phyloP scores from a whole-genome alignment of 225 moss, liverwort and hornwort species.

The Polytrichum commune region DNA sequence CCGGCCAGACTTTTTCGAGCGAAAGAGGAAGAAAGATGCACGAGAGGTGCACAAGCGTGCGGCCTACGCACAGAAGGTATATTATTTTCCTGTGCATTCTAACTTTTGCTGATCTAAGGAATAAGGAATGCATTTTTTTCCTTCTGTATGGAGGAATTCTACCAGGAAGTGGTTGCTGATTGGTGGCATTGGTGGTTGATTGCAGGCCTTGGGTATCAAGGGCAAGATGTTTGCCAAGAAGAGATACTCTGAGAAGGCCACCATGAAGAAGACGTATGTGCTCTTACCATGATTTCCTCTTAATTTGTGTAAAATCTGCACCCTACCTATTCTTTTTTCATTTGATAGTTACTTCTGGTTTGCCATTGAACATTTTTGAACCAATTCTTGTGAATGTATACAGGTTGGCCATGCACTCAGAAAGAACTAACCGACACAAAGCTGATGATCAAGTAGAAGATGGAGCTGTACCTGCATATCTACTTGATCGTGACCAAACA shows the following conservation, averaged over 20 bases:
- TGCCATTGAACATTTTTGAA: neutral
- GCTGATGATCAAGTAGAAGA: slow-evolving; percentile 95
- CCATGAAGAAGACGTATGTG: slow-evolving; percentile 93
- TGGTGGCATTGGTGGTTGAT: slow-evolving; percentile 6
- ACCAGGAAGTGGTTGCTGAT: neutral
- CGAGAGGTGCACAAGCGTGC: slow-evolving; percentile 91
- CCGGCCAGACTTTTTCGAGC: slow-evolving; percentile 87
- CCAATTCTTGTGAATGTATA: neutral
- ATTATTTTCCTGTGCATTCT: neutral
- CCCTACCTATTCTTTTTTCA: too few relatives aligned
- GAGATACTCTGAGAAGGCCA: slow-evolving; percentile 97
- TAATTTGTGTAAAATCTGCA: neutral
- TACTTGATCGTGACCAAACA: slow-evolving; percentile 93
- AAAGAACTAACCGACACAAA: slow-evolving; percentile 90
- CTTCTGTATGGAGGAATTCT: too few relatives aligned
- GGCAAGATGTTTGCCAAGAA: slow-evolving; percentile 98
- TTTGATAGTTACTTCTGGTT: too few relatives aligned
- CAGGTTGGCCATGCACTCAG: slow-evolving; percentile 96
- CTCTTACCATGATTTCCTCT: neutral
- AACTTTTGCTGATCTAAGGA: too few relatives aligned
- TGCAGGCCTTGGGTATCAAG: slow-evolving; percentile 94
- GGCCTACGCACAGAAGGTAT: slow-evolving; percentile 95
- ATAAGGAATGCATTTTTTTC: too few relatives aligned
- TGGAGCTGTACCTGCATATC: slow-evolving; percentile 90
- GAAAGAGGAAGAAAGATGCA: slow-evolving; percentile 95